Evolutionary conservation across 1,284 basidiomycete species (phyloP), one percentile per base, ranked within the genome.

Genomic region (Pseudozyma sp.): DNA sequence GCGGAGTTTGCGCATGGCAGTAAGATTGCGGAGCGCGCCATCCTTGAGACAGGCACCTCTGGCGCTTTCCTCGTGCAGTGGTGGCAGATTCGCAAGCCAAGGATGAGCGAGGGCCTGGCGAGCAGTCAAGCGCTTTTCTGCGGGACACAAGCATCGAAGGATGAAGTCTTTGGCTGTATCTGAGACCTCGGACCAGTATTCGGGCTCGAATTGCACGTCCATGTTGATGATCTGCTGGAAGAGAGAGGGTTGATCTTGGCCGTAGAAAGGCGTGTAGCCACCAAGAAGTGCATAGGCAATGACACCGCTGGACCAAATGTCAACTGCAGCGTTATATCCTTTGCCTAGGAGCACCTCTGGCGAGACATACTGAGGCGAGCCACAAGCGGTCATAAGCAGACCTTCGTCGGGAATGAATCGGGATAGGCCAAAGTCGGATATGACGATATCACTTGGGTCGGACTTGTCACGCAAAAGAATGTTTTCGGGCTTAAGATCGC

Each of bases 251-350:
- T 83, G 77, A 40, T 84, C 82, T 34, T 78, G 62, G 34, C 80
- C 79, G 52, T 82, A 81, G 54, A 85, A 85, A n/a, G 83, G 83
- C 8, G 83, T 84, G 60, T 85, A 85, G 31, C 83, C 83, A 36
- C 70, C 82, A 7, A 85, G 76, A 3, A 85, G 80, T 12, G 79
- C 81, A 52, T 78, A 85, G 16, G 82, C 82, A 50, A 85, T 83
- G 39, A 84, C 83, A 39, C 83, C 83, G 49, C 71, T 66, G 5
- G 81, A 83, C 83, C 83, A 85, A 35, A 84, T 72, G 49, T 85
- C 83, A 38, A 84, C 83, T 8, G 71, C 66, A 10, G 73, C 62
- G 36, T 80, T 70, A 60, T 85, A 85, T 7, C 83, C 83, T 45
- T 76, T 73, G 39, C 83, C 83, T 11, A 85, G 75, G 1, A 85